Conservation (phyloP, 2,329 filamentous ascomycete species). For the Thyridium curvatum region DNA sequence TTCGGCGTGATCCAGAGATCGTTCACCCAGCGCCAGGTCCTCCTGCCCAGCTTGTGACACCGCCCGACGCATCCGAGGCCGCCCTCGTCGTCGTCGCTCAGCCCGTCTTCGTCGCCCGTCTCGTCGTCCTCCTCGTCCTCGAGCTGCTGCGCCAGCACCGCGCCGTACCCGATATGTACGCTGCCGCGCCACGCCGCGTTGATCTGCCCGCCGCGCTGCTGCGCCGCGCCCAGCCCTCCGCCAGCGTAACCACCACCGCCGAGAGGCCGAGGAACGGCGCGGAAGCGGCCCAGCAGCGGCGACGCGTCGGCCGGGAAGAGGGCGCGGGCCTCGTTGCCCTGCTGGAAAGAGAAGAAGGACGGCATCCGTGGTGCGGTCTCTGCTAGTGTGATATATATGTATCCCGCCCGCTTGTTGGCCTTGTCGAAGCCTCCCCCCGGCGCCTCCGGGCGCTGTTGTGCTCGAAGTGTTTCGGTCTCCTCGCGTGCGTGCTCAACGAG, state of each 20-base stretch:
- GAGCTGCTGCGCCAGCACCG: slow-evolving; percentile 38
- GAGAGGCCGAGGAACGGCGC: slow-evolving; percentile 45
- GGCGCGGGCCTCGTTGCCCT: slow-evolving; percentile 53
- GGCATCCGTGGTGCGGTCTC: slow-evolving; percentile 37
- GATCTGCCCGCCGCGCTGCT: slow-evolving; percentile 26
- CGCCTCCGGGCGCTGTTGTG: too few relatives aligned
- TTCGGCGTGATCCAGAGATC: slow-evolving; percentile 57
- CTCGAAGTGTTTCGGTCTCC: too few relatives aligned
- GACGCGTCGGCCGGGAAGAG: slow-evolving; percentile 45
- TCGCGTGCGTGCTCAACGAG: too few relatives aligned
- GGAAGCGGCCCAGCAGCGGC: slow-evolving; percentile 58
- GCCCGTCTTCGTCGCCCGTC: slow-evolving; percentile 22
- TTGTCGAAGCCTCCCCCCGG: too few relatives aligned
- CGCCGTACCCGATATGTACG: slow-evolving; percentile 51
- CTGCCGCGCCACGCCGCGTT: slow-evolving; percentile 37
- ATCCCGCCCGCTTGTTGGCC: background rate
- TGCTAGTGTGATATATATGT: background rate
- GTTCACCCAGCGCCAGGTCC: slow-evolving; percentile 26
- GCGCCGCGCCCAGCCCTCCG: slow-evolving; percentile 4
- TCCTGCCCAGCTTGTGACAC: slow-evolving; percentile 14
- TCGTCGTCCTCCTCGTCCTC: slow-evolving; percentile 21
- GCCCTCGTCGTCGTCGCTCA: slow-evolving; percentile 22
- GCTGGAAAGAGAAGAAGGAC: slow-evolving; percentile 62
- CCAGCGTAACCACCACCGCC: slow-evolving; percentile 5
- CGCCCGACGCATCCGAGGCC: slow-evolving; percentile 19